Conservation (phyloP, 345 rosid species). For the Gossypium ekmanianum region DNA sequence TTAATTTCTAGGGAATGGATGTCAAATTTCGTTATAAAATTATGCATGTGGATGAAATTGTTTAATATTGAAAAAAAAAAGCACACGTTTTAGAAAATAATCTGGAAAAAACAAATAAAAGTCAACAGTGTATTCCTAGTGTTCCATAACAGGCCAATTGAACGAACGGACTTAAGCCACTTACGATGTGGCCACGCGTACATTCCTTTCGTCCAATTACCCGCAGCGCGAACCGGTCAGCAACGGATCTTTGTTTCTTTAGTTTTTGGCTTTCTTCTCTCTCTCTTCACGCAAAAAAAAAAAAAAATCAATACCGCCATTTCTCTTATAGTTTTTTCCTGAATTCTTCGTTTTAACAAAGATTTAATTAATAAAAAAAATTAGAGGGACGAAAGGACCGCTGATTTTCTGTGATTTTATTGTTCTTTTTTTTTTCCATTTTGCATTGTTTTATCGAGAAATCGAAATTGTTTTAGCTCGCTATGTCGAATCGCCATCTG, state of each 20-base stretch:
- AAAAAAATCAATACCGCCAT: background rate
- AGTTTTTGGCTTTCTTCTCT: background rate
- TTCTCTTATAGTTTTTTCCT: background rate
- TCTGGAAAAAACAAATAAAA: too few species aligned
- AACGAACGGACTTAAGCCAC: background rate
- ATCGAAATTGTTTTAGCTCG: background rate
- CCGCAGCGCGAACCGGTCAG: conserved; percentile 28
- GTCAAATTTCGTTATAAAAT: too few species aligned
- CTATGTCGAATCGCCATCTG: conserved; percentile 2
- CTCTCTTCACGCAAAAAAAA: background rate
- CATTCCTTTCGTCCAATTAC: background rate
- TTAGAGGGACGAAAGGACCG: conserved; percentile 12
- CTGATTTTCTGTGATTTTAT: conserved; percentile 7
- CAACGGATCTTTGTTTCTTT: background rate
- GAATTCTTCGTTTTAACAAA: background rate
- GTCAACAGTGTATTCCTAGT: too few species aligned
- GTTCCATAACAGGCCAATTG: too few species aligned
- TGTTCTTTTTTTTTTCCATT: background rate
- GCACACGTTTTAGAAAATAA: too few species aligned
- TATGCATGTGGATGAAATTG: too few species aligned
- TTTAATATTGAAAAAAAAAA: too few species aligned
- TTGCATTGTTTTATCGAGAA: background rate
- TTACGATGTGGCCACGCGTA: conserved; percentile 5
- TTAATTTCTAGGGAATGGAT: too few species aligned
- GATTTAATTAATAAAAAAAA: background rate